Evolutionary conservation across 345 rosid species (phyloP).

Genomic region (Salix purpurea): DNA sequence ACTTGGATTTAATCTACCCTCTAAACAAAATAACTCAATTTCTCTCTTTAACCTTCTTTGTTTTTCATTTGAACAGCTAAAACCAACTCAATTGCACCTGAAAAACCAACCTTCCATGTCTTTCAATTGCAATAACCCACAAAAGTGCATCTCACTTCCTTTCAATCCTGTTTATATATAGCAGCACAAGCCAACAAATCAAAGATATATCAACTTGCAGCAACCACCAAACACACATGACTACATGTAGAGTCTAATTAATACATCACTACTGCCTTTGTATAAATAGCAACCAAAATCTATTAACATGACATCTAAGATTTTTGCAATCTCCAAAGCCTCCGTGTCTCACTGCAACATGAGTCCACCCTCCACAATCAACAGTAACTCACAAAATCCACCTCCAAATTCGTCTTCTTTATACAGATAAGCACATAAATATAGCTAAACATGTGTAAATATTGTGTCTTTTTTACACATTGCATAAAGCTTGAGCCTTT

Average conservation of each 20-base stretch:
- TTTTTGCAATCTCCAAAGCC: slow-evolving; percentile 25
- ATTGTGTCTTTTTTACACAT: background rate
- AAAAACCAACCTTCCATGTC: background rate
- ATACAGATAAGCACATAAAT: background rate
- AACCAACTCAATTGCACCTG: background rate
- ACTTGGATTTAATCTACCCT: background rate
- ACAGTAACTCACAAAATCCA: slow-evolving; percentile 23
- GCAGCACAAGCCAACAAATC: background rate
- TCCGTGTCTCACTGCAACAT: slow-evolving; percentile 36
- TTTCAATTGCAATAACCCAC: slow-evolving; percentile 1
- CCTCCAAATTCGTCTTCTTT: slow-evolving; percentile 23
- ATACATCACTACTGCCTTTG: slow-evolving; percentile 3
- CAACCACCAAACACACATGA: slow-evolving; percentile 6
- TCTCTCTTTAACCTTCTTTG: background rate
- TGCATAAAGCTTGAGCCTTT: background rate
- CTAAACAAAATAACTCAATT: background rate
- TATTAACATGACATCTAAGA: slow-evolving; percentile 14
- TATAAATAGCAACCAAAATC: slow-evolving; percentile 18
- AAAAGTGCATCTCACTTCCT: slow-evolving; percentile 6
- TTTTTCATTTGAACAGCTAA: background rate
- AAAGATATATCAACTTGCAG: background rate
- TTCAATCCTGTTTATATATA: background rate
- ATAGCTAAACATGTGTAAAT: background rate
- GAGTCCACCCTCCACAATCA: slow-evolving; percentile 36
- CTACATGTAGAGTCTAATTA: background rate